Base-by-base conservation (phyloP, 768 basidiomycete species). In the Leucocoprinus birnbaumii region DNA sequence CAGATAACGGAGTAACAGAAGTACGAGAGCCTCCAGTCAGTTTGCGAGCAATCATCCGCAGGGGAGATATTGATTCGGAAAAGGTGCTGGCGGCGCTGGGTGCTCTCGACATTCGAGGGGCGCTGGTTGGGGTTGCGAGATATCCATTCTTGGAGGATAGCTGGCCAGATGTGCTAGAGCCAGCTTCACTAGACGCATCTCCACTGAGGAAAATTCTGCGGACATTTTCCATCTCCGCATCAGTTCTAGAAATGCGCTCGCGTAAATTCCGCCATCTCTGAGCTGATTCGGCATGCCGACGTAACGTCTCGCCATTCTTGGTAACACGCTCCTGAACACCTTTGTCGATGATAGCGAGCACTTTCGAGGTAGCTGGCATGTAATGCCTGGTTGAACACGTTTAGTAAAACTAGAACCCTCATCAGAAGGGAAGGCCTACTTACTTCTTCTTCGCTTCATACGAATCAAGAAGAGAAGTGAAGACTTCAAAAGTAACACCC, bases 271-370 rank as follows among this genome's bases (percentile, higher is more conserved):
- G 80, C 94, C 94, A 97, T 47, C 92, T 80, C 61, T 89, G 84
- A 18, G 87, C 88, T 58, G 92, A 92, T 63, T 97, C 95, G 2
- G 89, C 88, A 66, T 92, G 91, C 61, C 93, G 78, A 57, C 95
- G 80, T 47, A 98, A 71, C 31, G 93, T 93, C 73, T 98, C 96
- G 1, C 96, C 96, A 59, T 98, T 98, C 80, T 94, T 95, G 19
- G 95, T 98, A 4, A 94, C 87, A 53, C 95, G 84, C 59, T 97
- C 94, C 54, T 84, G 83, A 25, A 98, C 89, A 22, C 94, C 94
- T 69, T 93, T 97, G 68, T 94, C 93, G 62, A 98, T 89, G 62
- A 97, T 94, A 22, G 89, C 84, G 22, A 98, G 79, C 45, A 96
- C 94, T 65, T 96, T 94, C 6, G 86, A 88, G 3, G 91, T 91